phyloP scores from a whole-genome alignment of 768 basidiomycete genomes.

The Tylopilus intermedius region DNA sequence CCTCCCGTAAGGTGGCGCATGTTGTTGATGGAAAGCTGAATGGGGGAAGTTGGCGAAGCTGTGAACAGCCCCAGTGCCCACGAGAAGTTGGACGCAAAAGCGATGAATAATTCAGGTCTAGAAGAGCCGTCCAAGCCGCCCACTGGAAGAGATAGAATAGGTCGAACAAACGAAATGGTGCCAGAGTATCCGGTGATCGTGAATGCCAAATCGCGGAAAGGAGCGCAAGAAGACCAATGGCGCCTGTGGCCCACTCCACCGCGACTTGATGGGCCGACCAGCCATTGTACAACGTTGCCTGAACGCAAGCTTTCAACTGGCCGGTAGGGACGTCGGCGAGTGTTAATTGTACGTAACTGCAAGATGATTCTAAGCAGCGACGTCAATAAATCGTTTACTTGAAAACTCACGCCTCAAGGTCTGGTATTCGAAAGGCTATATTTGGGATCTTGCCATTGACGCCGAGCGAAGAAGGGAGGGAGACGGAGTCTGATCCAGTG shows the following conservation, averaged over 20 bases:
- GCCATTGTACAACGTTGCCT: constrained; percentile 89
- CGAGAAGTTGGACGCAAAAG: constrained; percentile 80
- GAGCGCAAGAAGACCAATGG: constrained; percentile 57
- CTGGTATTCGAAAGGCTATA: constrained; percentile 84
- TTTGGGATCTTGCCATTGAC: constrained; percentile 58
- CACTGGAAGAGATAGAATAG: constrained; percentile 79
- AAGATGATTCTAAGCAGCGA: constrained; percentile 4
- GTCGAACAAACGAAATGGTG: constrained; percentile 77
- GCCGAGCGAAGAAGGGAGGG: constrained; percentile 55
- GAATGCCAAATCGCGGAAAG: constrained; percentile 53
- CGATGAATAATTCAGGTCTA: constrained; percentile 83
- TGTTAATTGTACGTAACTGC: constrained; percentile 65
- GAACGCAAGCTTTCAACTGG: constrained; percentile 79
- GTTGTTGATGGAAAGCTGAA: constrained; percentile 74
- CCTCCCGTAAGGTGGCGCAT: constrained; percentile 86
- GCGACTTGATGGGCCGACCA: constrained; percentile 71
- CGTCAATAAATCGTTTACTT: not conserved
- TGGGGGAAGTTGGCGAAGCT: constrained; percentile 44
- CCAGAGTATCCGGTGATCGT: constrained; percentile 47
- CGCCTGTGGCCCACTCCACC: constrained; percentile 76
- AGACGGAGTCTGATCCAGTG: constrained; percentile 69
- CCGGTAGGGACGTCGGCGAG: constrained; percentile 67
- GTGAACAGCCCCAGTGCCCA: constrained; percentile 82
- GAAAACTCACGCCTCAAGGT: constrained; percentile 64
- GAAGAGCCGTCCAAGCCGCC: constrained; percentile 72